Evolutionary conservation across 306 rosid genomes (phyloP).

Genomic region (Cicer bijugum): DNA sequence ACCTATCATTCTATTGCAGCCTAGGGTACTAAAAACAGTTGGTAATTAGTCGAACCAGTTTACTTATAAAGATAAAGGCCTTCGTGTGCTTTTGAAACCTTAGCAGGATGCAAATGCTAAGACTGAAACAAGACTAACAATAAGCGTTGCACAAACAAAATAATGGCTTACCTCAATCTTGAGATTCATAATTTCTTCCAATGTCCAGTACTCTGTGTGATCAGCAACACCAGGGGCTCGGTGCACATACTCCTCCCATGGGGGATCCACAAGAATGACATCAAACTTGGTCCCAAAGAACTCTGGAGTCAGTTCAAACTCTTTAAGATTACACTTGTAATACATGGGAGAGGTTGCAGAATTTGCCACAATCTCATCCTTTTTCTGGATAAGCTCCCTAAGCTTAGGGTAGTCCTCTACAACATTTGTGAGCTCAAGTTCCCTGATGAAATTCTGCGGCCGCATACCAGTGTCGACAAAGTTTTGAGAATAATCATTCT

Average conservation of each 20-base stretch:
- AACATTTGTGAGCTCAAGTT: constrained; percentile 93
- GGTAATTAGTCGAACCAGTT: constrained; percentile 21
- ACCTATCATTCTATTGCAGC: constrained; percentile 2
- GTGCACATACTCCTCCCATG: constrained; percentile 99
- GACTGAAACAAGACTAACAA: constrained; percentile 26
- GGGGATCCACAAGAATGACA: constrained; percentile 98
- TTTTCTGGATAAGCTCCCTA: constrained; percentile 97
- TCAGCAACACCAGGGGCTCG: constrained; percentile 99
- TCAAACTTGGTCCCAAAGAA: constrained; percentile 97
- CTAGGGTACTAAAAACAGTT: background rate
- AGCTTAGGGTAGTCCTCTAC: constrained; percentile 99
- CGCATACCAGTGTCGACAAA: constrained; percentile 97
- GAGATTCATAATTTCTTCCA: constrained; percentile 97
- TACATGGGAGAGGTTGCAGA: constrained; percentile 91
- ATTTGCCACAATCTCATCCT: constrained; percentile 89
- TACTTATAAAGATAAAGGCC: constrained; percentile 5
- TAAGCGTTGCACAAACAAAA: constrained; percentile 18
- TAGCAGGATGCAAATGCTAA: constrained; percentile 32
- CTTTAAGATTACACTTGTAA: constrained; percentile 77
- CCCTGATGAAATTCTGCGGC: constrained; percentile 97
- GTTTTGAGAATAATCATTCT: constrained; percentile 98
- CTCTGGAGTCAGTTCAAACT: constrained; percentile 91
- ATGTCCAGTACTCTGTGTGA: constrained; percentile 95
- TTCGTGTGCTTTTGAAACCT: constrained; percentile 26
- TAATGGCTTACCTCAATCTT: constrained; percentile 81